Conservation (phyloP, 1,139 yeast genomes). For the Candida mesenterica region DNA sequence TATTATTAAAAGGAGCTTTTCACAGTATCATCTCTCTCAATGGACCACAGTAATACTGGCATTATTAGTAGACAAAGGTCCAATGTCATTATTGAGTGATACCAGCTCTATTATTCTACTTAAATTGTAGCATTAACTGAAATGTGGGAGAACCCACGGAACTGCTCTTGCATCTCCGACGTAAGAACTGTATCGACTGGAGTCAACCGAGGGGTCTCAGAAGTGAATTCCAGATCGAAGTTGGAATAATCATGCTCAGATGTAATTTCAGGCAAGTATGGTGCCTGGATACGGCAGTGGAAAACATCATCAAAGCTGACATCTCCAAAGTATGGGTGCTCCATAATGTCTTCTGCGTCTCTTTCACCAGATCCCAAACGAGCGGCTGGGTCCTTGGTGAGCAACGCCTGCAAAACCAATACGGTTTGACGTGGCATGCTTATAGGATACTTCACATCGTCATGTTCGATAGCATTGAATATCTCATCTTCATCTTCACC, state of each 20-base stretch:
- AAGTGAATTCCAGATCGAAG: slow-evolving; percentile 92
- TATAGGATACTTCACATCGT: slow-evolving; percentile 96
- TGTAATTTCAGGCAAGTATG: slow-evolving; percentile 75
- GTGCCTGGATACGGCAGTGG: slow-evolving; percentile 74
- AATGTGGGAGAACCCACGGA: slow-evolving; percentile 92
- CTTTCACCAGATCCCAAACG: slow-evolving; percentile 85
- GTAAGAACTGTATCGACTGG: slow-evolving; percentile 90
- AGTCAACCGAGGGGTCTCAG: slow-evolving; percentile 91
- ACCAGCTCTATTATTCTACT: not conserved
- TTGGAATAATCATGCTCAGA: slow-evolving; percentile 90
- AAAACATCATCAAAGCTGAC: slow-evolving; percentile 87
- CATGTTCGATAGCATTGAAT: slow-evolving; percentile 94
- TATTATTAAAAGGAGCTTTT: no score
- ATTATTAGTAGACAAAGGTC: no score
- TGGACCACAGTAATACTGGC: not conserved
- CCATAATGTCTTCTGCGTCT: slow-evolving; percentile 94
- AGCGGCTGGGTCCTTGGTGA: slow-evolving; percentile 81
- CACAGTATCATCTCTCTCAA: no score
- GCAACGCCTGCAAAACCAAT: slow-evolving; percentile 82
- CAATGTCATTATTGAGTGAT: no score
- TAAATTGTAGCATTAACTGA: slow-evolving; percentile 58
- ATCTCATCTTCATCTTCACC: slow-evolving; percentile 99
- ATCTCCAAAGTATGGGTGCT: slow-evolving; percentile 87
- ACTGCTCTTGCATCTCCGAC: slow-evolving; percentile 90
- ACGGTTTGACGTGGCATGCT: slow-evolving; percentile 98